Evolutionary conservation across 768 basidiomycete species (phyloP).

Genomic region (Lentinula raphanica): DNA sequence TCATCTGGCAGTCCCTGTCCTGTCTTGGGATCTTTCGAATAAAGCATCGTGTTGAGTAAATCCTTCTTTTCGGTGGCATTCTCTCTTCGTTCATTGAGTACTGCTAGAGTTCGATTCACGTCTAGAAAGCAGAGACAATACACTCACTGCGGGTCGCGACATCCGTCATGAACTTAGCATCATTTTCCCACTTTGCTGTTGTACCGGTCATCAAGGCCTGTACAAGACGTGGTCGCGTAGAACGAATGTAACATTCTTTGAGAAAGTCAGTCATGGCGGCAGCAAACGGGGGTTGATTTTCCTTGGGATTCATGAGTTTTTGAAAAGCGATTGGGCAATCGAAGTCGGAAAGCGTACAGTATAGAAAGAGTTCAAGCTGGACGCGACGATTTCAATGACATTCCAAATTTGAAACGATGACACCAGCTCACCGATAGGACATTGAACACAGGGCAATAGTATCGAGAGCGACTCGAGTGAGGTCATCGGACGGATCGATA

Average conservation of each 20-base stretch:
- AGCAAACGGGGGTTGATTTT: conserved; percentile 32
- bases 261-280: conserved; percentile 38
- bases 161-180: conserved; percentile 37
- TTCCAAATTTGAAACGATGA: neutral
- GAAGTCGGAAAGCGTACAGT: conserved; percentile 17
- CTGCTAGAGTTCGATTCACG: conserved; percentile 15
- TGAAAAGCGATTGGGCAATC: neutral
- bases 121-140: too few relatives aligned
- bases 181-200: conserved; percentile 33
- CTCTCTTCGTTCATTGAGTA: conserved; percentile 32
- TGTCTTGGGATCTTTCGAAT: conserved; percentile 39
- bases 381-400: conserved; percentile 1
- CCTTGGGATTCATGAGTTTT: conserved; percentile 14
- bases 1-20: conserved; percentile 35
- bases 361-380: conserved; percentile 45
- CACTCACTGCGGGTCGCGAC: conserved; percentile 34
- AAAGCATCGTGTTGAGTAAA: conserved; percentile 41
- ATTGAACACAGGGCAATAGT: conserved; percentile 42
- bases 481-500: conserved; percentile 42
- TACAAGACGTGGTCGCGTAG: conserved; percentile 29
- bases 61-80: conserved; percentile 37
- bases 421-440: conserved; percentile 26
- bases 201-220: conserved; percentile 29
- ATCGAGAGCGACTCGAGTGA: conserved; percentile 43
- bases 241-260: conserved; percentile 28